Evolutionary conservation across 106 monocot genomes (phyloP), one percentile per base, ranked within the genome.

Genomic region (Acorus calamus): DNA sequence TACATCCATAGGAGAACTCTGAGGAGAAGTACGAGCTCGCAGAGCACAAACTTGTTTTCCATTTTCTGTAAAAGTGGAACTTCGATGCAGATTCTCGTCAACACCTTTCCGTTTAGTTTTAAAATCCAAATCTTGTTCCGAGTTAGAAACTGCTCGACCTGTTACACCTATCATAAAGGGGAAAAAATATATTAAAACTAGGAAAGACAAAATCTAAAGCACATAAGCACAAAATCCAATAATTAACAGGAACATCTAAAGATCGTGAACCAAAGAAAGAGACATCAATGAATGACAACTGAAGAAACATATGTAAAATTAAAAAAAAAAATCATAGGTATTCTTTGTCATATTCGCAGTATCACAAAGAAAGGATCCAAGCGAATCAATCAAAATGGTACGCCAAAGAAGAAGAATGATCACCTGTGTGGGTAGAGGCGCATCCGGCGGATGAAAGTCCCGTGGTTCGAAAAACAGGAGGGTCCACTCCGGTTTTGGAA

Each of bases 401-500:
- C 28, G 28, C 28, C 28, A 28, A 28, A 28, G 28, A 28, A 28
- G 28, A 28, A 28, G 28, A 28, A 28, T n/a, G 28, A 28, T 53
- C 68, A 76, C 80, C 76, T 48, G 52, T 62, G 56, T 50, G 66
- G 64, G 44, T 68, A 59, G 71, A 55, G 43, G 67, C 55, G 11
- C 57, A 65, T 44, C 52, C 61, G 14, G 80, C 28, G 41, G 50
- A 28, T 28, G 28, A 28, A 63, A 52, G 63, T 55, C 58, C 60
- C 62, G 42, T 6, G 48, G 71, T 8, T 10, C 58, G 62, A 68
- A 60, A 58, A 53, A 62, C 12, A 3, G 64, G 65, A 13, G 54
- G 44, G 63, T 68, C 76, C 4, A 57, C 28, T 11, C 57, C 46
- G 5, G 61, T n/a, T 28, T 28, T 28, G 28, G 28, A 28, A 28